Evolutionary conservation across 2,329 filamentous ascomycete species (phyloP).

Genomic region (Podosphaera aphanis): DNA sequence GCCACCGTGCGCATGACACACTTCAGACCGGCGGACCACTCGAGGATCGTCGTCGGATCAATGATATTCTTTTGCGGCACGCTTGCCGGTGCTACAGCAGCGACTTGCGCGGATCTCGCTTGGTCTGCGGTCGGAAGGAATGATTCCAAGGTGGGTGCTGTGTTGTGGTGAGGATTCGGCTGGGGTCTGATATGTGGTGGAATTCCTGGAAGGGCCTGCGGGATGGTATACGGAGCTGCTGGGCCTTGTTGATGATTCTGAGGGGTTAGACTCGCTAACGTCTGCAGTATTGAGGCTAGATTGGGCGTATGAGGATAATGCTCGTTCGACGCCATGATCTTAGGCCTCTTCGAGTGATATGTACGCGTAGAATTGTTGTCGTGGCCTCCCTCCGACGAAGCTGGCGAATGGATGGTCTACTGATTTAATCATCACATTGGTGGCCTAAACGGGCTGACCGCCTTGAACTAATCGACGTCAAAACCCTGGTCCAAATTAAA

Average conservation of each 20-base stretch:
- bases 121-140: background rate
- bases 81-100: conserved; percentile 10
- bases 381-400: too few relatives aligned
- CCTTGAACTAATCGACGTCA: too few relatives aligned
- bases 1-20: conserved; percentile 26
- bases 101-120: conserved; percentile 4
- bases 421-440: too few relatives aligned
- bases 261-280: conserved; percentile 12
- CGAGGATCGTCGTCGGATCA: conserved; percentile 24
- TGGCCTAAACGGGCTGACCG: too few relatives aligned
- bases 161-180: background rate
- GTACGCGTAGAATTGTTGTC: too few relatives aligned
- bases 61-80: conserved; percentile 7
- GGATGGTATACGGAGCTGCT: conserved; percentile 9
- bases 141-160: conserved; percentile 1
- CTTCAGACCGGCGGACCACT: conserved; percentile 26
- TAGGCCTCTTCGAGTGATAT: background rate
- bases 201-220: conserved; percentile 15
- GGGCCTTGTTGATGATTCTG: conserved; percentile 6
- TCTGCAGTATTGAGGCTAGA: conserved; percentile 15
- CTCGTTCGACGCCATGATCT: background rate
- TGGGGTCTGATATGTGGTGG: background rate
- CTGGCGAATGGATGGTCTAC: too few relatives aligned
- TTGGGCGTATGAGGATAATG: conserved; percentile 8
- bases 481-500: too few relatives aligned